Evolutionary conservation across 164 flowering plant species (phyloP).

Genomic region (Brasenia schreberi): DNA sequence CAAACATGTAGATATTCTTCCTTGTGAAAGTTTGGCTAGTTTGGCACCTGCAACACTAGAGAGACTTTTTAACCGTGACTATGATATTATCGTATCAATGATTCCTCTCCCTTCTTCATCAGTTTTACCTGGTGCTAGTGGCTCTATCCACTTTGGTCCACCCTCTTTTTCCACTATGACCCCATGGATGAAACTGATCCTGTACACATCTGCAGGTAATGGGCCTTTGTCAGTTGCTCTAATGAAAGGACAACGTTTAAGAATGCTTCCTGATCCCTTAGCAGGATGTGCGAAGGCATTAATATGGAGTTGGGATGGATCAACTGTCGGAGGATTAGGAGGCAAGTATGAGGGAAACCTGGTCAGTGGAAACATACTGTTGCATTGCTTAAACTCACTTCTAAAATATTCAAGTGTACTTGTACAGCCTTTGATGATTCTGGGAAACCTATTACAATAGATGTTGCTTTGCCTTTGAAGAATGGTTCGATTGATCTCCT

Average conservation of each 20-base stretch:
- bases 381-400: slow-evolving; percentile 88
- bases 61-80: slow-evolving; percentile 76
- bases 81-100: slow-evolving; percentile 87
- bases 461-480: slow-evolving; percentile 82
- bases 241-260: slow-evolving; percentile 92
- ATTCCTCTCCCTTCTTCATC: slow-evolving; percentile 87
- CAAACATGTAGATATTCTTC: slow-evolving; percentile 70
- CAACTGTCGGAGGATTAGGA: slow-evolving; percentile 82
- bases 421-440: slow-evolving; percentile 81
- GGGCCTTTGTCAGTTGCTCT: slow-evolving; percentile 91
- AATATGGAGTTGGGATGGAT: slow-evolving; percentile 98
- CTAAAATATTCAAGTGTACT: slow-evolving; percentile 83
- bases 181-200: slow-evolving; percentile 94
- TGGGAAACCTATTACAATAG: slow-evolving; percentile 50
- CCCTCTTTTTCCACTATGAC: slow-evolving; percentile 89
- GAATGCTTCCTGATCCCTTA: slow-evolving; percentile 92
- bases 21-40: slow-evolving; percentile 97
- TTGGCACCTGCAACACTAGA: slow-evolving; percentile 76
- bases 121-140: slow-evolving; percentile 81
- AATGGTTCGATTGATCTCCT: slow-evolving; percentile 67
- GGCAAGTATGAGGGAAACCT: slow-evolving; percentile 87
- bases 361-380: slow-evolving; percentile 75
- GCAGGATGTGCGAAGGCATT: slow-evolving; percentile 94
- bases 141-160: slow-evolving; percentile 95
- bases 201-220: slow-evolving; percentile 55